phyloP scores from a whole-genome alignment of 352 stramenopile genomes.

The Elongisporangium anandrum region DNA sequence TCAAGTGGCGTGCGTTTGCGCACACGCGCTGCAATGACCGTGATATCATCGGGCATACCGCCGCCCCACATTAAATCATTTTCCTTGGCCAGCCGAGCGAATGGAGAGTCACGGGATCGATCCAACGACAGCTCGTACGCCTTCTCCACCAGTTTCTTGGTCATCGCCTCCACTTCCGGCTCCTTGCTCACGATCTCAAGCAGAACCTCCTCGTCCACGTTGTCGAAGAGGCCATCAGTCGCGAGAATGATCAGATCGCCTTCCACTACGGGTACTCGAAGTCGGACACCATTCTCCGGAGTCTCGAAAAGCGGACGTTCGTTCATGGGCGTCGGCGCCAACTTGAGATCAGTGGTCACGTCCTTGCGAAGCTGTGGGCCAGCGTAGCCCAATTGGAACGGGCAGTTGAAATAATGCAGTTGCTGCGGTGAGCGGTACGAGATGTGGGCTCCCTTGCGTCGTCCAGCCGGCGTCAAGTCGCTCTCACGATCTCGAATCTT shows the following conservation, averaged over 20 bases:
- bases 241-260: slow-evolving; percentile 96
- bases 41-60: slow-evolving; percentile 91
- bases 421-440: slow-evolving; percentile 96
- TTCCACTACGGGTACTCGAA: slow-evolving; percentile 89
- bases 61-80: slow-evolving; percentile 97
- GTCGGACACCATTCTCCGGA: slow-evolving; percentile 87
- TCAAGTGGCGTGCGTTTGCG: slow-evolving; percentile 35
- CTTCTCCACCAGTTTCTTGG: slow-evolving; percentile 73
- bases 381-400: slow-evolving; percentile 88
- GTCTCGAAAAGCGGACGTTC: slow-evolving; percentile 91
- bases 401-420: slow-evolving; percentile 96
- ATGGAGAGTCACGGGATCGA: slow-evolving; percentile 90
- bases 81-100: slow-evolving; percentile 96
- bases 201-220: slow-evolving; percentile 86
- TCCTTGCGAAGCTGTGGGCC: slow-evolving; percentile 39
- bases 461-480: slow-evolving; percentile 62
- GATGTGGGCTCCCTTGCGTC: slow-evolving; percentile 72
- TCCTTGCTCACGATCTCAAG: slow-evolving; percentile 68
- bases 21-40: slow-evolving; percentile 67
- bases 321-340: slow-evolving; percentile 45
- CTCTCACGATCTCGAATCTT: slow-evolving; percentile 62
- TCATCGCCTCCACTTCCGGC: slow-evolving; percentile 65
- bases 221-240: slow-evolving; percentile 97
- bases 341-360: slow-evolving; percentile 42
- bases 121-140: slow-evolving; percentile 93